Conservation (phyloP, 2,329 filamentous ascomycete genomes). For the Penicillium digitatum region DNA sequence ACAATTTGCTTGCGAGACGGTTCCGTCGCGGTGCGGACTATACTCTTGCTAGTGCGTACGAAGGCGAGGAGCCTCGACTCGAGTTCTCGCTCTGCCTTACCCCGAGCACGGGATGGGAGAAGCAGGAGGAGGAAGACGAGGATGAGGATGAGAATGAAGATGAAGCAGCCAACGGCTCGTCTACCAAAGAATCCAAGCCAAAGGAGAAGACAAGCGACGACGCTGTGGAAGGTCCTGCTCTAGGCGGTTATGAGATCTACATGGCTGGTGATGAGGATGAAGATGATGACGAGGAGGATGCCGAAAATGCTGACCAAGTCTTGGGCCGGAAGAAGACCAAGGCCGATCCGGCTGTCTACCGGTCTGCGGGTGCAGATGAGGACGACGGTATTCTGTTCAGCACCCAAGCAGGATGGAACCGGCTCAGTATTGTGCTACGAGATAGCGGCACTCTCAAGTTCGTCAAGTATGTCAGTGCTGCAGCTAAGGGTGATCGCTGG, state of each 20-base stretch:
- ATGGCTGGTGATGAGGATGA: constrained; percentile 77
- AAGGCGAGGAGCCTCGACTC: constrained; percentile 65
- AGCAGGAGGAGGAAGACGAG: constrained; percentile 56
- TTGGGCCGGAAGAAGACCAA: constrained; percentile 34
- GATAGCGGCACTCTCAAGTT: constrained; percentile 85
- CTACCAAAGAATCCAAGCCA: constrained; percentile 31
- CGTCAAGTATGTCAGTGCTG: constrained; percentile 87
- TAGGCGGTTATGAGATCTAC: constrained; percentile 65
- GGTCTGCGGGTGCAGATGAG: constrained; percentile 60
- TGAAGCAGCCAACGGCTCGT: constrained; percentile 26
- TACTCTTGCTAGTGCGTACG: constrained; percentile 83
- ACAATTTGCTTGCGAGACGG: constrained; percentile 75
- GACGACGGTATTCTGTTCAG: constrained; percentile 71
- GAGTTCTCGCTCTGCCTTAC: constrained; percentile 87
- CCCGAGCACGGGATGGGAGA: constrained; percentile 79
- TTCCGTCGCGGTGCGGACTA: constrained; percentile 89
- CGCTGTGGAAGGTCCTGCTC: constrained; percentile 34
- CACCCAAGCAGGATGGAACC: constrained; percentile 76
- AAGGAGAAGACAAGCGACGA: constrained; percentile 30
- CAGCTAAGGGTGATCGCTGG: constrained; percentile 85
- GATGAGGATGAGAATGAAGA: constrained; percentile 38
- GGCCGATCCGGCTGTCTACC: constrained; percentile 81
- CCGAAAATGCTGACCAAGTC: constrained; percentile 31
- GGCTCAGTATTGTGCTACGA: constrained; percentile 80
- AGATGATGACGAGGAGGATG: constrained; percentile 55